Percentiles rank a stretch among this genome's conserved stretches.
Evolutionary conservation across 2,329 filamentous ascomycete species (phyloP).

Genomic region (Scedosporium apiospermum): DNA sequence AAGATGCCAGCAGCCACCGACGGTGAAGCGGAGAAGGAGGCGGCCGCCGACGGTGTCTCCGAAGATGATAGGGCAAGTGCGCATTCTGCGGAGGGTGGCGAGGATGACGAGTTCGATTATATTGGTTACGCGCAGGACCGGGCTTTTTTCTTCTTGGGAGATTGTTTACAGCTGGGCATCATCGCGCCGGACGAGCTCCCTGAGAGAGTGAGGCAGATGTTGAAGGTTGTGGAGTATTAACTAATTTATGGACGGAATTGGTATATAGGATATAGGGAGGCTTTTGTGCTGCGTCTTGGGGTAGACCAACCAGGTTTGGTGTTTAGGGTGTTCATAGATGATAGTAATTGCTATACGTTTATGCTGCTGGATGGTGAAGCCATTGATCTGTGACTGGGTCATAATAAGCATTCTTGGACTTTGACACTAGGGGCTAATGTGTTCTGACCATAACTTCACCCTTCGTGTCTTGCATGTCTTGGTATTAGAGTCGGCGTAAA

Average conservation of each 20-base stretch:
- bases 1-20: constrained; percentile 70
- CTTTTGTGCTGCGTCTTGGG: neutral
- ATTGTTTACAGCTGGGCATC: constrained; percentile 69
- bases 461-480: no score
- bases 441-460: no score
- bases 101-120: constrained; percentile 77
- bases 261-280: neutral
- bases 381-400: neutral
- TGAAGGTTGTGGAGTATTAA: constrained; percentile 64
- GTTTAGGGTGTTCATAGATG: neutral
- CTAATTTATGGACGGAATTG: neutral
- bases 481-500: no score
- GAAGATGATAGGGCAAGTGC: constrained; percentile 7
- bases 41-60: constrained; percentile 7
- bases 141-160: constrained; percentile 90
- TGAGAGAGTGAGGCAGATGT: constrained; percentile 45
- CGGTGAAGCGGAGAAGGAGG: constrained; percentile 26
- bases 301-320: neutral
- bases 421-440: no score
- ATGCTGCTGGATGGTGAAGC: neutral
- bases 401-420: no score
- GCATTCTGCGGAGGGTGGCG: constrained; percentile 24
- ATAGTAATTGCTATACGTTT: neutral
- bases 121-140: constrained; percentile 83
- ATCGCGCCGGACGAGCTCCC: constrained; percentile 69